Base-by-base conservation (phyloP, 2,329 filamentous ascomycete genomes). In the Diplodia sapinea region DNA sequence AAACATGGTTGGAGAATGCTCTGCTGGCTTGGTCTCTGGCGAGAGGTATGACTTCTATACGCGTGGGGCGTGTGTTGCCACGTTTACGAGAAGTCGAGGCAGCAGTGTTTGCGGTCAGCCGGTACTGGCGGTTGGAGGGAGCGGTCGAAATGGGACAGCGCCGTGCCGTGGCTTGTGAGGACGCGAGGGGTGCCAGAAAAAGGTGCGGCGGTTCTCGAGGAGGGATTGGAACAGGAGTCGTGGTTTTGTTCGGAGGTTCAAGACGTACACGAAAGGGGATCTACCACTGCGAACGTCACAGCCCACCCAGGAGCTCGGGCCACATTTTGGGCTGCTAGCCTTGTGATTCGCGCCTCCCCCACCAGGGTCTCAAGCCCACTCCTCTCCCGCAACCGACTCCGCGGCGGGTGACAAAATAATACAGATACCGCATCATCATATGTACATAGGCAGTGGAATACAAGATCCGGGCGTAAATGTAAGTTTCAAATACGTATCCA, bases 1-100 rank as follows among this genome's bases (percentile, higher is more conserved):
- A 75, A 87, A 88, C 86, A 88, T 88, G 62, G n/a, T 66, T 12
- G 59, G n/a, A 6, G 12, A 26, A 5, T 17, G 40, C 3, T 63
- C 15, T 38, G 20, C 40, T 15, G 47, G 17, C 29, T 13, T 15
- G 31, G 8, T 47, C 40, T n/a, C 8, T 15, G 11, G 43, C 47
- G 17, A 47, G 5, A 12, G 23, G 33, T 15, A 50, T 26, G 49
- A 23, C 11, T 3, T 64, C n/a, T 65, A 43, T 65, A 17, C 55
- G 15, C 20, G 51, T 47, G 31, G 43, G 26, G 23, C 33, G 29
- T 55, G 33, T 65, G 62, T 65, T 65, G 62, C 49, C 62, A 65
- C 62, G 62, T 65, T 65, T 65, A 40, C 62, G 49, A 23, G 47
- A 29, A 20, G 33, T 65, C 59, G 62, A 65, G 62, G 62, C 62